Base-by-base conservation (phyloP, 768 basidiomycete genomes). In the Agrocybe praecox region DNA sequence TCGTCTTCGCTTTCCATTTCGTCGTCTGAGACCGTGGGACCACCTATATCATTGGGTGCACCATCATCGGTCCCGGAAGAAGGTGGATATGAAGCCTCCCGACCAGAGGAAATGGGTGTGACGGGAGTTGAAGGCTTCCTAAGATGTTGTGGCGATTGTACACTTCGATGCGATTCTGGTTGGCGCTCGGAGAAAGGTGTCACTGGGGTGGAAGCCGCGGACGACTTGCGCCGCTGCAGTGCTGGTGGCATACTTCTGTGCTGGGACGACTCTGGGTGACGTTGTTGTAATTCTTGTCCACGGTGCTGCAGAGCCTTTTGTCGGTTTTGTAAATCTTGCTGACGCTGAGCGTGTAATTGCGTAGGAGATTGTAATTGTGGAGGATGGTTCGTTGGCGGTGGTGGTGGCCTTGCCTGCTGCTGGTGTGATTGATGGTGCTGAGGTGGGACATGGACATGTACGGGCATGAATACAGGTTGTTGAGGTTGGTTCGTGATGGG, bases 1-100 rank as follows among this genome's bases (percentile, higher is more conserved):
- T 87, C 88, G 56, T 89, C 88, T 64, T 89, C 88, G 65, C 88
- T 90, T 68, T 88, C 86, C 59, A 76, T 86, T 26, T 84, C 81
- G 59, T 79, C 82, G 49, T 83, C 84, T n/a, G 77, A 75, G 21
- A 66, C 62, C 21, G 62, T 66, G 36, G 62, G 70, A 62, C 45
- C 69, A 40, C 57, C 62, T 18, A 55, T 66, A 34, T 76, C 76
- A 18, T 76, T 53, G 63, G 58, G 66, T 64, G 57, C 71, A 44
- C 72, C 74, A 52, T 76, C 75, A 21, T 73, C 81, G 5, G 66
- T 57, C 21, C 79, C 76, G 21, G 71, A 74, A 23, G 67, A 69
- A 26, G 67, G 62, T 11, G 58, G 66, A 50, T 64, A 65, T 11
- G 55, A 51, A 10, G 66, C 60, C 24, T 58, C 59, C 24, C 47